These are phyloP conservation scores for Wickerhamiella kurtzmanii DNA, from an alignment of 805 yeast species.

Conservation along the genomic window DNA sequence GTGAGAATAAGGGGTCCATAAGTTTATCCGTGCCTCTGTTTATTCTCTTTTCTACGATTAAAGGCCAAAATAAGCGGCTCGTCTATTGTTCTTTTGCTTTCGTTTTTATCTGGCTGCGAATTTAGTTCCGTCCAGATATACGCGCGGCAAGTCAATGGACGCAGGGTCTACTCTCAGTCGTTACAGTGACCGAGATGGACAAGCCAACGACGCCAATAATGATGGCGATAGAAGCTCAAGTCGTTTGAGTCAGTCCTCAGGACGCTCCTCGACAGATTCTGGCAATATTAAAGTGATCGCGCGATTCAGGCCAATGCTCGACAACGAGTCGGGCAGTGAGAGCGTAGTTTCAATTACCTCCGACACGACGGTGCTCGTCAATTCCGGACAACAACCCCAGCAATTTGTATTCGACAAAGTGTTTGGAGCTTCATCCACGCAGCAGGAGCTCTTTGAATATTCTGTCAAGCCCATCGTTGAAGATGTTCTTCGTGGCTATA, in stretches of 20 bases:
- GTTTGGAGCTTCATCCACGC: conserved; percentile 39
- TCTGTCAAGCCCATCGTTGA: conserved; percentile 50
- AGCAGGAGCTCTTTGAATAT: conserved; percentile 44
- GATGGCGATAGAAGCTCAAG: conserved; percentile 1
- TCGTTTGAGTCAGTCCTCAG: too few relatives aligned
- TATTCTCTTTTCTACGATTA: too few relatives aligned
- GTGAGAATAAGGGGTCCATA: too few relatives aligned
- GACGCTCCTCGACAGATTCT: too few relatives aligned
- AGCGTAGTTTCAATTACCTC: not conserved
- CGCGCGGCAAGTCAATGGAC: not conserved
- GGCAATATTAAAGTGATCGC: conserved; percentile 52
- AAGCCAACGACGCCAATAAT: not conserved
- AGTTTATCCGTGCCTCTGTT: too few relatives aligned
- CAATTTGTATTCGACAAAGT: conserved; percentile 52
- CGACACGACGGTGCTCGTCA: conserved; percentile 11
- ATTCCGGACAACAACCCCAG: conserved; percentile 1
- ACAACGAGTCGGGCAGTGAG: conserved; percentile 3
- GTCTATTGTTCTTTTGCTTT: too few relatives aligned
- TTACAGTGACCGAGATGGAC: not conserved
- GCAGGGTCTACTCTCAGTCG: not conserved
- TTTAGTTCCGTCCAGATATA: too few relatives aligned
- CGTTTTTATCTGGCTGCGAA: not conserved
- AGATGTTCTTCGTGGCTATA: conserved; percentile 61
- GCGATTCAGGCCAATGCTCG: conserved; percentile 47
- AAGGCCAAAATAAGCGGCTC: too few relatives aligned